Evolutionary conservation across 2,329 filamentous ascomycete species (phyloP), one percentile per base, ranked within the genome.

Genomic region (Penicillium italicum): DNA sequence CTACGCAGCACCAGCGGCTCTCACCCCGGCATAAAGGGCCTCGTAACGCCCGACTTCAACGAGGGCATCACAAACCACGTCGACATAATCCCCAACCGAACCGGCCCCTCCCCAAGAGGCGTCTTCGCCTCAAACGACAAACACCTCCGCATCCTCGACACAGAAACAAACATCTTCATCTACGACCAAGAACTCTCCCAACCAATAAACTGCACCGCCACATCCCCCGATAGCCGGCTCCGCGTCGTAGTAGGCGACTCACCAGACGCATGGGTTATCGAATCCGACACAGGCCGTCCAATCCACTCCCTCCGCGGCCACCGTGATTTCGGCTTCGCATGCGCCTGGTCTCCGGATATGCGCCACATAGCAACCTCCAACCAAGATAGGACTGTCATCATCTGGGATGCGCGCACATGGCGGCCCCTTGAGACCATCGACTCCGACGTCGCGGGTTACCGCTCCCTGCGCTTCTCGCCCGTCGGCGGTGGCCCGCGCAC

Each of bases 41-140:
- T 60, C 2, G 61, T 64, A 18, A 64, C 63, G 1, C 63, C 63
- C 0, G 62, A 65, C 34, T 72, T 75, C 58, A 79, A 60, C 42
- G 70, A 80, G 38, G 79, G 77, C 34, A 83, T 85, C 58, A 83
- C 82, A 18, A 85, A 84, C 57, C 82, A 85, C 63, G 76, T 85
- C 55, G 80, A 85, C 63, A 76, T 80, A 14, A 78, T 79, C 59
- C 68, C 69, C 14, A 76, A 72, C 43, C 80, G 82, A 36, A 72
- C 74, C 4, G 78, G 71, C n/a, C 74, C 76, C 40, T 70, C 72
- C 1, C 79, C 79, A 1, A 76, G 77, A 41, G 81, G 80, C 3
- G 77, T 81, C 3, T 81, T 85, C 59, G 80, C 79, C 60, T 84
- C 82, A 3, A 85, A 85, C 62, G 83, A 85, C 66, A 69, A 74